A percentile compares a stretch with the other conserved stretches of the same genome.
Conservation (phyloP, 2,329 filamentous ascomycete genomes). For the Exophiala oligosperma region DNA sequence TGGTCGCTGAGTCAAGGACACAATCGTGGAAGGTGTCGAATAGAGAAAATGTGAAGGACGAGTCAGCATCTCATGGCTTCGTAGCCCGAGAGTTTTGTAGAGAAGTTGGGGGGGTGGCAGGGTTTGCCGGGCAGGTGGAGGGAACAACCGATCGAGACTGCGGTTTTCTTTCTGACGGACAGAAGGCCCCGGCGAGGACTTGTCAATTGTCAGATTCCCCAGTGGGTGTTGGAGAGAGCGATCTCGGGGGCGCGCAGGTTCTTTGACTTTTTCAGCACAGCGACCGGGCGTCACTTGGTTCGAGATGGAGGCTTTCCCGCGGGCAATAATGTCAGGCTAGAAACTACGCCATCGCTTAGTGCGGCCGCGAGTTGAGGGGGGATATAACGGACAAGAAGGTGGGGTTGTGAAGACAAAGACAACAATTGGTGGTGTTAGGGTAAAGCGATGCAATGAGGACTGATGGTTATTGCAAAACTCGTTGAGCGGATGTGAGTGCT, state of each 20-base stretch:
- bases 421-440: too few relatives aligned
- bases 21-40: slow-evolving; percentile 3
- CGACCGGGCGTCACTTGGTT: not conserved
- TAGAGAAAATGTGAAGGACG: slow-evolving; percentile 11
- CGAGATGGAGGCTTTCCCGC: not conserved
- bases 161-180: not conserved
- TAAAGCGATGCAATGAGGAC: too few relatives aligned
- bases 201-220: not conserved
- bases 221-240: slow-evolving; percentile 8
- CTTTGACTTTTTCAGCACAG: too few relatives aligned
- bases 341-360: too few relatives aligned
- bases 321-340: not conserved
- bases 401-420: too few relatives aligned
- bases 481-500: too few relatives aligned
- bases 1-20: not conserved
- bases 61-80: slow-evolving; percentile 26
- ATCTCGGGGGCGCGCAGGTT: not conserved
- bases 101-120: slow-evolving; percentile 5
- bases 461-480: too few relatives aligned
- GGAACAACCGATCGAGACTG: not conserved
- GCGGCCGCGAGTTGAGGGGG: too few relatives aligned
- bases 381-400: too few relatives aligned
- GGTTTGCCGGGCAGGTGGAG: slow-evolving; percentile 15
- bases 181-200: slow-evolving; percentile 5
- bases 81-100: slow-evolving; percentile 13